Percentiles rank a stretch among this genome's conserved stretches.
These are phyloP conservation scores for Candida sanyiensis DNA, from an alignment of 805 yeast genomes.

Conservation along the genomic window DNA sequence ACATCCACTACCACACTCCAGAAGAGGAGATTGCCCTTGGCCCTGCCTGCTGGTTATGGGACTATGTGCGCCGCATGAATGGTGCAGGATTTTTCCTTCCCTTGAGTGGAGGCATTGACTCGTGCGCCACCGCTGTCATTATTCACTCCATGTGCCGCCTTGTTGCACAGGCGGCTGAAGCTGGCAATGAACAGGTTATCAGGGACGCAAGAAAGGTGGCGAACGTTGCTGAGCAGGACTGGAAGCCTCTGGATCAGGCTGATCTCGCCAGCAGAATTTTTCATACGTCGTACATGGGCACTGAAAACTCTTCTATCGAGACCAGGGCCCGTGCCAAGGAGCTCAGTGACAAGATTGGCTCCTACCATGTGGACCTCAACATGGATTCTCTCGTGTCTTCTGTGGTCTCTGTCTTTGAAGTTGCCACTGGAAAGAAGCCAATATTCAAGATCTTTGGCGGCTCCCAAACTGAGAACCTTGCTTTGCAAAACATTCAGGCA, in stretches of 20 bases:
- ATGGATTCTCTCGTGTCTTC: constrained; percentile 82
- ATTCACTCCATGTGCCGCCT: constrained; percentile 91
- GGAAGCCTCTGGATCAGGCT: constrained; percentile 68
- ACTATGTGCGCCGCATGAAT: constrained; percentile 83
- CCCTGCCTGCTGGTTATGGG: constrained; percentile 99
- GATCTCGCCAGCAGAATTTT: constrained; percentile 74
- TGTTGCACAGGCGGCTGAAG: constrained; percentile 61
- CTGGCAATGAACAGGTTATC: constrained; percentile 73
- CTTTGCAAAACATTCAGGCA: constrained; percentile 95
- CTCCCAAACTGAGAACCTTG: constrained; percentile 82
- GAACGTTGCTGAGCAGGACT: constrained; percentile 42
- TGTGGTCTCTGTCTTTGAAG: constrained; percentile 69
- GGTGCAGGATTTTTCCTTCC: constrained; percentile 93
- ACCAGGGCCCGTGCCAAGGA: constrained; percentile 79
- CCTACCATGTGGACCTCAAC: constrained; percentile 86
- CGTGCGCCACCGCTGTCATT: constrained; percentile 94
- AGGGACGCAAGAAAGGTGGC: constrained; percentile 68
- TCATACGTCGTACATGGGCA: constrained; percentile 94
- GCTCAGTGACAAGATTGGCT: constrained; percentile 69
- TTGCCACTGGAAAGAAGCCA: constrained; percentile 87
- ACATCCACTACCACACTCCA: constrained; percentile 65
- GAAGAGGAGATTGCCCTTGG: constrained; percentile 97
- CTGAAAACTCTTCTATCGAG: constrained; percentile 83
- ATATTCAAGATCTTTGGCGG: constrained; percentile 93
- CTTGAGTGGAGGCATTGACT: constrained; percentile 94